phyloP scores from a whole-genome alignment of 1,284 basidiomycete species.

The Apiotrichum mycotoxinovorans region DNA sequence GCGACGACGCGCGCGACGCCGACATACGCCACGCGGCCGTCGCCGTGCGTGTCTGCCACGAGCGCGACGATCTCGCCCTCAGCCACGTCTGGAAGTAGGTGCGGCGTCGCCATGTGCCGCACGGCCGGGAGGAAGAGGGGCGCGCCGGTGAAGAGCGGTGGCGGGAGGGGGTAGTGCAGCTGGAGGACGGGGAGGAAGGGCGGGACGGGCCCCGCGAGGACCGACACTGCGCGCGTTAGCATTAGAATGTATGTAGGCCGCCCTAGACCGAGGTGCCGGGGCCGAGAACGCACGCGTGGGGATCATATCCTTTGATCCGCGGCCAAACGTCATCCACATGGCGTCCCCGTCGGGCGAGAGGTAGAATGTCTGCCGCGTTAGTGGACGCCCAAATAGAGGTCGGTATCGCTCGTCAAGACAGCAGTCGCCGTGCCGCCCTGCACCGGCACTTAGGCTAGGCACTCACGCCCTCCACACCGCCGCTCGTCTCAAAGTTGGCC shows the following conservation, averaged over 20 bases:
- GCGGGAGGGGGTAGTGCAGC: constrained; percentile 43
- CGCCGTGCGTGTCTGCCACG: constrained; percentile 20
- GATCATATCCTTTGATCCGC: constrained; percentile 57
- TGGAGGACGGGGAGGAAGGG: constrained; percentile 38
- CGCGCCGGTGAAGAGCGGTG: constrained; percentile 54
- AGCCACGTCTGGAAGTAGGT: constrained; percentile 39
- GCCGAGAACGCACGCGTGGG: constrained; percentile 63
- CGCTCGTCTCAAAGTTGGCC: constrained; percentile 42
- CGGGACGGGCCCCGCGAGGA: constrained; percentile 29
- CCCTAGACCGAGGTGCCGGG: too few species aligned
- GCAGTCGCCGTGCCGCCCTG: too few species aligned
- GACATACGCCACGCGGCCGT: constrained; percentile 33
- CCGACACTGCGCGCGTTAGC: constrained; percentile 39
- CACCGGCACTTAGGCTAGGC: neutral
- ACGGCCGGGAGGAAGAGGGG: constrained; percentile 48
- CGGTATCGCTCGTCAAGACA: too few species aligned
- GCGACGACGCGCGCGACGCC: constrained; percentile 43
- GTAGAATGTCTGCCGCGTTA: constrained; percentile 46
- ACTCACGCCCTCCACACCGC: constrained; percentile 44
- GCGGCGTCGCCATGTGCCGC: constrained; percentile 36
- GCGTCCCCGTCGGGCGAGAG: constrained; percentile 70
- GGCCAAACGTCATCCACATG: constrained; percentile 72
- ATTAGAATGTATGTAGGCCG: neutral
- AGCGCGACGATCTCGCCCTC: constrained; percentile 40
- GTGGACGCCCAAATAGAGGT: too few species aligned